These are phyloP conservation scores for Penicillium tannophilum DNA, from an alignment of 495 filamentous ascomycete species.

Conservation along the genomic window DNA sequence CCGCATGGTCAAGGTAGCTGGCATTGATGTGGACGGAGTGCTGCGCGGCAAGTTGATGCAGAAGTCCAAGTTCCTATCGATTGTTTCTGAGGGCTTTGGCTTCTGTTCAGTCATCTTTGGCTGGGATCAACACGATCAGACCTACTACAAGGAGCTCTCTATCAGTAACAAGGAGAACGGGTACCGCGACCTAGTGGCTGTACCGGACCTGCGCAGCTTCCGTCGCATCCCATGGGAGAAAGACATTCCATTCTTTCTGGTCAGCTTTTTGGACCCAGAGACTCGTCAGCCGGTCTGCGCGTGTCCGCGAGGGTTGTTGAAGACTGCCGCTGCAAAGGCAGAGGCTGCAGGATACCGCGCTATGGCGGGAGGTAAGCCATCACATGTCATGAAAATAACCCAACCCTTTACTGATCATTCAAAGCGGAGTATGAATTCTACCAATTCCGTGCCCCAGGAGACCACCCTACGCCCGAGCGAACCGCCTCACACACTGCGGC, in stretches of 20 bases:
- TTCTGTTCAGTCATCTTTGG: slow-evolving; percentile 97
- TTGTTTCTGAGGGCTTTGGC: slow-evolving; percentile 83
- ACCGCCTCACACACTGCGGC: slow-evolving; percentile 70
- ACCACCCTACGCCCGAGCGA: slow-evolving; percentile 48
- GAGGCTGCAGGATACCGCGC: slow-evolving; percentile 68
- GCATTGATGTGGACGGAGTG: slow-evolving; percentile 87
- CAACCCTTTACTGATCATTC: slow-evolving; percentile 3
- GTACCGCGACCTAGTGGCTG: slow-evolving; percentile 84
- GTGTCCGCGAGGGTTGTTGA: slow-evolving; percentile 79
- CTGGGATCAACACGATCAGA: slow-evolving; percentile 97
- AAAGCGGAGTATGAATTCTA: slow-evolving; percentile 97
- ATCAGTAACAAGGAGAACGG: slow-evolving; percentile 94
- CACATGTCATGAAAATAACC: not conserved
- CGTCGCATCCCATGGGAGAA: slow-evolving; percentile 95
- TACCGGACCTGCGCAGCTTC: slow-evolving; percentile 79
- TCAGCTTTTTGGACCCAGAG: slow-evolving; percentile 73
- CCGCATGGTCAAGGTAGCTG: slow-evolving; percentile 86
- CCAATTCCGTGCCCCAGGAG: slow-evolving; percentile 75
- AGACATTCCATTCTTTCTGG: slow-evolving; percentile 87
- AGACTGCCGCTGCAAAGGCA: slow-evolving; percentile 65
- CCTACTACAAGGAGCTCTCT: slow-evolving; percentile 79
- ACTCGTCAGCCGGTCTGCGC: slow-evolving; percentile 67
- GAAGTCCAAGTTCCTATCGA: slow-evolving; percentile 92
- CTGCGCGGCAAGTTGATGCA: slow-evolving; percentile 93
- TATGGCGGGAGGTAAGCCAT: slow-evolving; percentile 83